Evolutionary conservation across 139 green algal genomes (phyloP).

Genomic region (Coelastrella sp.): DNA sequence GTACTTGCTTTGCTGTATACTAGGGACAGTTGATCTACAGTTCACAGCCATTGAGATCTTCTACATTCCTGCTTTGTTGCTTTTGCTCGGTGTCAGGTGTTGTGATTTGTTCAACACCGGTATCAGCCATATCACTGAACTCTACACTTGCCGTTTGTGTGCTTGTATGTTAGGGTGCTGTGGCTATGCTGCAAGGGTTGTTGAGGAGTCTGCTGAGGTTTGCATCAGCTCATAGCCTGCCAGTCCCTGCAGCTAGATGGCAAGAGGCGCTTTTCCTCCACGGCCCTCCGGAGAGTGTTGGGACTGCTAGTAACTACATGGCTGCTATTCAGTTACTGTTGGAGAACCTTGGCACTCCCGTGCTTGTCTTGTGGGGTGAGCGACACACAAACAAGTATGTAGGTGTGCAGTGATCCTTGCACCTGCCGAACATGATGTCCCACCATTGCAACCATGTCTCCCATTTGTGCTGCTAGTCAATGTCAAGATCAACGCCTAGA

Average conservation of each 20-base stretch:
- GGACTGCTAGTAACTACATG: background rate
- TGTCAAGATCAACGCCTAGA: no score
- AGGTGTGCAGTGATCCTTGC: background rate
- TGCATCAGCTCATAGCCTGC: background rate
- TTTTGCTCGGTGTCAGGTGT: background rate
- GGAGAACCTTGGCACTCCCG: background rate
- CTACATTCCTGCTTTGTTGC: background rate
- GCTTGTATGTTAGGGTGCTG: background rate
- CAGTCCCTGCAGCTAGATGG: background rate
- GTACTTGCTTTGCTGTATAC: background rate
- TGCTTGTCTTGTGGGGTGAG: background rate
- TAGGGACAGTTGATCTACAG: background rate
- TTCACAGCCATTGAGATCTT: background rate
- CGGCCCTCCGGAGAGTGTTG: background rate
- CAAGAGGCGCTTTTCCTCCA: background rate
- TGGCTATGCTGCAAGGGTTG: background rate
- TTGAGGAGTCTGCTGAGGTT: background rate
- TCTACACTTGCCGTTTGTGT: no score
- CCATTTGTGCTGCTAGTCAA: no score
- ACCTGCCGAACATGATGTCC: no score
- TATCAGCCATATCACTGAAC: no score
- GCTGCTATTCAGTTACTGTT: background rate
- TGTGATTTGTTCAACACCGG: no score
- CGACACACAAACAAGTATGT: background rate
- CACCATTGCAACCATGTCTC: no score